Base-by-base conservation (phyloP, 805 yeast genomes). In the Isabelozyma heimii region DNA sequence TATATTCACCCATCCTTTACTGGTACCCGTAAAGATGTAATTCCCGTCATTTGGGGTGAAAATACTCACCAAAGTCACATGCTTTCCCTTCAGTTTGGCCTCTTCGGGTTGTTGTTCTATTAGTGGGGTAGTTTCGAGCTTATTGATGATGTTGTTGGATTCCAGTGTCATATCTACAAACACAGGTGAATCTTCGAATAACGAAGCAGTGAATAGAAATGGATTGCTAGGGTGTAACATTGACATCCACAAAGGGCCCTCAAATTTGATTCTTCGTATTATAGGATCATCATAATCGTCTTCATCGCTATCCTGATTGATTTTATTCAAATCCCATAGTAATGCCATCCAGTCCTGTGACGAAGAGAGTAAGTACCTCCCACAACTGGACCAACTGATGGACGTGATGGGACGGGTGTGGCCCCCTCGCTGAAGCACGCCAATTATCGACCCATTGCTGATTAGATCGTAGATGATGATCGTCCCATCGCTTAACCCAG, bases 331-430 rank as follows among this genome's bases (percentile, higher is more conserved):
- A 67, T 90, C 97, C 97, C 97, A 91, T 28, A 91, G 60, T 44
- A 85, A 81, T 40, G 86, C 80, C 45, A 75, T 77, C 94, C 96
- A 91, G 63, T 92, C 97, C 57, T 90, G 81, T 0, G 91, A 82
- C 12, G 90, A 73, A 3, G 88, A 76, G 3, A 91, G 68, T 1
- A 91, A 57, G 57, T 79, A 89, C 20, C 87, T 64, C 0, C 95
- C 94, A 63, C 85, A 81, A 0, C 56, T 53, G 0, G 92, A 84
- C 97, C 97, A 91, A 50, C 79, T 70, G 14, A 87, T 48, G 1
- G 91, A 83, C 26, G 90, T 89, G 26, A 92, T 77, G 1, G 91
- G 80, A 41, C 90, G 70, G 1, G 82, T 76, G 60, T 92, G 97
- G 4, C 85, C 84, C 42, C 60, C 65, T 3, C 57, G 52, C 28